Evolutionary conservation across 371 early-diverging fungal species (phyloP), one percentile per base, ranked within the genome.

Genomic region (Quaeritorhiza haematococci): DNA sequence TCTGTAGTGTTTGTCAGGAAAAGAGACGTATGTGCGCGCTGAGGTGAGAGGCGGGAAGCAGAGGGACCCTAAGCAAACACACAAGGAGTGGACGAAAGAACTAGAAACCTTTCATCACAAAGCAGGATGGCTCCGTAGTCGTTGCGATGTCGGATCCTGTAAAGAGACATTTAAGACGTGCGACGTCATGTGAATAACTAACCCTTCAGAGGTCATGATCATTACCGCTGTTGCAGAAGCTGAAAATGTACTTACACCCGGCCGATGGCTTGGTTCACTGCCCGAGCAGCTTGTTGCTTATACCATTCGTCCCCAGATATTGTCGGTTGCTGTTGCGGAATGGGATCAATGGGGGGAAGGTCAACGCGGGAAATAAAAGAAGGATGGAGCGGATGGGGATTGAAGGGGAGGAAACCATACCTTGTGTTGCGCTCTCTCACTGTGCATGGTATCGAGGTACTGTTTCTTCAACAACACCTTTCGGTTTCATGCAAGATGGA

Each of bases 181-280:
- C 33, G 33, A 47, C 38, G n/a, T n/a, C n/a, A n/a, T n/a, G n/a
- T n/a, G n/a, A n/a, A n/a, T n/a, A n/a, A n/a, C n/a, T n/a, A n/a
- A n/a, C n/a, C n/a, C n/a, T n/a, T n/a, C n/a, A n/a, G n/a, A n/a
- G n/a, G 33, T 33, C 19, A 35, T 19, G 38, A 19, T 19, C 35
- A 4, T 17, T 13, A 26, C 7, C 54, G 29, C 19, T 6, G 34
- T 23, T 3, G 42, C 47, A 54, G 33, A 5, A 54, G 13, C 34
- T 33, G 23, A 28, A 52, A 51, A 35, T 33, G 13, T 13, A 55
- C 47, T 44, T 59, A 64, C 65, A 71, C 91, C 47, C 98, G 73
- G 13, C 98, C 98, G 13, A 96, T 63, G 0, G 97, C 98, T 69
- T 98, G 98, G 63, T 96, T 98, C 38, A 92, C 86, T 3, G 98